phyloP scores from a whole-genome alignment of 2,329 filamentous ascomycete genomes.

The Sporothrix dimorphospora region DNA sequence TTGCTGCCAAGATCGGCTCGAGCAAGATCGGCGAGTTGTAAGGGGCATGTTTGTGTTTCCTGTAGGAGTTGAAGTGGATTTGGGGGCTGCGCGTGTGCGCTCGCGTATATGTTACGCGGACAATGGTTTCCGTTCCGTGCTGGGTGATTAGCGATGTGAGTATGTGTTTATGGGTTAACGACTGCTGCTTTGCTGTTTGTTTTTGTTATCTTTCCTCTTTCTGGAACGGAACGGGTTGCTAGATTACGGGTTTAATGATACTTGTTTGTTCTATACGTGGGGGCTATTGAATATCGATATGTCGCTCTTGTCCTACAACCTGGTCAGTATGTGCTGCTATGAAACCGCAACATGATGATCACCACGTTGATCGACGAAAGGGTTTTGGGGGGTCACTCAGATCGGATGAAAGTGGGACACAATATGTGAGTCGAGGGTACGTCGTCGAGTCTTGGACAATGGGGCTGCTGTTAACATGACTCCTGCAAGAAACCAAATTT shows the following conservation, averaged over 20 bases:
- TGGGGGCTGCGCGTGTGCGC: not conserved
- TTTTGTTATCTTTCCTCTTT: not conserved
- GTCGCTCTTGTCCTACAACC: not conserved
- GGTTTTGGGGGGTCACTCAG: not conserved
- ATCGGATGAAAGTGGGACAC: constrained; percentile 18
- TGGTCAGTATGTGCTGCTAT: constrained; percentile 4
- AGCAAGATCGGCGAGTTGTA: constrained; percentile 37
- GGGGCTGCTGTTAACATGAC: not conserved
- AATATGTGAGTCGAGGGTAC: not conserved
- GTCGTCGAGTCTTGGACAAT: not conserved
- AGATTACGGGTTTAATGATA: not conserved
- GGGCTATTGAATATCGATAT: not conserved
- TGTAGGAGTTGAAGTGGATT: not conserved
- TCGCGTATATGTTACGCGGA: not conserved
- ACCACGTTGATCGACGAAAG: constrained; percentile 22
- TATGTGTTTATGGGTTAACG: constrained; percentile 16
- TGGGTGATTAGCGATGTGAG: not conserved
- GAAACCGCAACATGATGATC: constrained; percentile 22
- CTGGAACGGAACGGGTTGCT: not conserved
- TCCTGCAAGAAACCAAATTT: not conserved
- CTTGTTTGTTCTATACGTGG: not conserved
- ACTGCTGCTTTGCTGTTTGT: not conserved
- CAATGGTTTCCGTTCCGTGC: not conserved
- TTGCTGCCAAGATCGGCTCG: constrained; percentile 48
- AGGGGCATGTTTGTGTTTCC: not conserved